These are phyloP conservation scores for Calcarisporium arbuscula DNA, from an alignment of 2,329 filamentous ascomycete species.

Conservation along the genomic window DNA sequence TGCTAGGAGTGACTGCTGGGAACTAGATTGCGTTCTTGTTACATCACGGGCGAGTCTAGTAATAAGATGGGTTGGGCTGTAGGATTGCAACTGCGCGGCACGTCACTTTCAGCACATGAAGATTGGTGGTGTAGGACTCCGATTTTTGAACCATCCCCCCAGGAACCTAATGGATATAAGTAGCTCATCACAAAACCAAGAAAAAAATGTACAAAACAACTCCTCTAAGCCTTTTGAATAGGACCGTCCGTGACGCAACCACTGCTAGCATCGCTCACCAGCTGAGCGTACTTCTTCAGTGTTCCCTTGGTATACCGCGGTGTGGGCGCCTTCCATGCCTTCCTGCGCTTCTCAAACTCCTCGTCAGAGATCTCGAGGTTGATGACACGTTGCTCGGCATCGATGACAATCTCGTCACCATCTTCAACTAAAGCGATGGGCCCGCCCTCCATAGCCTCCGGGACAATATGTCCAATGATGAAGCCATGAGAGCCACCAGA, in stretches of 20 bases:
- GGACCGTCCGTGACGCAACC: conserved; percentile 51
- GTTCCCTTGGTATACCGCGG: conserved; percentile 57
- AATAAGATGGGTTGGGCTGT: too few relatives aligned
- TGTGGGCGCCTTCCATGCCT: conserved; percentile 57
- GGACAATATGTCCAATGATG: conserved; percentile 81
- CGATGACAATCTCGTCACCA: conserved; percentile 75
- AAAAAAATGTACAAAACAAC: background rate
- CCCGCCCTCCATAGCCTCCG: conserved; percentile 79
- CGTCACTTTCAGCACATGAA: too few relatives aligned
- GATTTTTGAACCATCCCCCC: too few relatives aligned
- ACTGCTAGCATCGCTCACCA: conserved; percentile 53
- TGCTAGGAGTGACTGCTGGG: too few relatives aligned
- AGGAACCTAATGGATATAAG: too few relatives aligned
- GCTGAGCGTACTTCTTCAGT: conserved; percentile 60
- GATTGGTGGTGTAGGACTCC: too few relatives aligned
- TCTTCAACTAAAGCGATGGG: conserved; percentile 79
- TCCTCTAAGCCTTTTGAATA: conserved; percentile 9
- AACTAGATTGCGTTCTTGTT: too few relatives aligned
- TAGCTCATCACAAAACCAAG: background rate
- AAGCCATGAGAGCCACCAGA: conserved; percentile 80
- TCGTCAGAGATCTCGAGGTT: conserved; percentile 61
- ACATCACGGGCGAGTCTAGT: too few relatives aligned
- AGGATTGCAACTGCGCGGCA: too few relatives aligned
- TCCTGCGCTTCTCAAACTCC: conserved; percentile 53
- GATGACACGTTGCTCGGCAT: conserved; percentile 66